These are phyloP conservation scores for Coemansia sp. DNA, from an alignment of 192 early-diverging fungal species.

Conservation along the genomic window DNA sequence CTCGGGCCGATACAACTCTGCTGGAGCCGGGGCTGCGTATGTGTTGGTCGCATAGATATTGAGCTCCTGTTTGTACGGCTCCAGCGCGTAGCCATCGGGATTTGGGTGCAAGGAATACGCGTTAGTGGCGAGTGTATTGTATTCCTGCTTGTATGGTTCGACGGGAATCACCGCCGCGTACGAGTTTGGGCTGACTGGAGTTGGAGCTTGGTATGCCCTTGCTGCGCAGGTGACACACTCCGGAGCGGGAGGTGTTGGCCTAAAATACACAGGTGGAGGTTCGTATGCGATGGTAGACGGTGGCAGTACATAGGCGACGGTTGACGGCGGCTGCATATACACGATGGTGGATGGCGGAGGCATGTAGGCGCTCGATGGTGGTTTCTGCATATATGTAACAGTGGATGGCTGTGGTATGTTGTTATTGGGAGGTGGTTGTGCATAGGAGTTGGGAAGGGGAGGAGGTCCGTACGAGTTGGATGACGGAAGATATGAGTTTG, in stretches of 20 bases:
- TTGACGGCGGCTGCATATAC: not conserved
- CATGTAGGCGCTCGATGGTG: not conserved
- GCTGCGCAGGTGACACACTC: not conserved
- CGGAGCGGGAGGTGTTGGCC: not conserved
- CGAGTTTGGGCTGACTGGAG: not conserved
- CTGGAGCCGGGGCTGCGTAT: not conserved
- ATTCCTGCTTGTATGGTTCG: conserved; percentile 1
- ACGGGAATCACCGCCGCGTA: not conserved
- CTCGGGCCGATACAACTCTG: not conserved
- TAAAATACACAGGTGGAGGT: not conserved
- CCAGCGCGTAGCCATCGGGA: not conserved
- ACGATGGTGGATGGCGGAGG: not conserved
- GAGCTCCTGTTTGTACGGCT: conserved; percentile 3
- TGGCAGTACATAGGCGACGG: not conserved
- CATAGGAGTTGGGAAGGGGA: not conserved
- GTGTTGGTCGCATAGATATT: not conserved
- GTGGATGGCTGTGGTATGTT: not conserved
- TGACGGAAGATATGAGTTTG: not conserved
- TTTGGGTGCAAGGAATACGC: not conserved
- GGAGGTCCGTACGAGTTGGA: not conserved
- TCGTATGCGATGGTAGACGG: not conserved
- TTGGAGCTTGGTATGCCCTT: not conserved
- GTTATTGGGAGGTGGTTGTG: not conserved
- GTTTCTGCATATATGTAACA: not conserved
- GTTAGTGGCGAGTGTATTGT: not conserved